Percentiles rank a stretch among this genome's conserved stretches.
Conservation (phyloP, 306 rosid genomes). For the Citrullus colocynthis region DNA sequence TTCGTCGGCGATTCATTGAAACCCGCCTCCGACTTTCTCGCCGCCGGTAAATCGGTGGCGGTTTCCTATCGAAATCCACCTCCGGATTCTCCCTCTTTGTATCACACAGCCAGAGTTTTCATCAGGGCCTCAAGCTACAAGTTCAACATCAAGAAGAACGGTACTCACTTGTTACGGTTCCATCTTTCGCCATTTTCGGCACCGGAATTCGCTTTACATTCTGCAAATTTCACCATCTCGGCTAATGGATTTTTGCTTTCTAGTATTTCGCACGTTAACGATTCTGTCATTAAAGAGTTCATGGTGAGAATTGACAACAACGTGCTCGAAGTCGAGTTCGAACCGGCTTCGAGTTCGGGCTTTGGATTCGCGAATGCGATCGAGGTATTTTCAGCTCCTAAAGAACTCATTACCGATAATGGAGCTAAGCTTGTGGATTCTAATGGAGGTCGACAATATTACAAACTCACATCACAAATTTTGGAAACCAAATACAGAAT, state of each 20-base stretch:
- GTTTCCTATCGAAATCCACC: conserved; percentile 42
- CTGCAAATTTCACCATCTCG: conserved; percentile 52
- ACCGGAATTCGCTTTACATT: conserved; percentile 29
- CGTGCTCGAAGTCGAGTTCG: conserved; percentile 40
- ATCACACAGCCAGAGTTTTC: conserved; percentile 78
- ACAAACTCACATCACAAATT: conserved; percentile 45
- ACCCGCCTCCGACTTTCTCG: conserved; percentile 34
- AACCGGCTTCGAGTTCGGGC: conserved; percentile 30
- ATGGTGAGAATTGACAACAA: conserved; percentile 32
- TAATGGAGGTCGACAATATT: conserved; percentile 33
- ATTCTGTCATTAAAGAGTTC: conserved; percentile 40
- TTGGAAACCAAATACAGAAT: conserved; percentile 70
- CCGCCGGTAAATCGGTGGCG: conserved; percentile 30
- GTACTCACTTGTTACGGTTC: conserved; percentile 70
- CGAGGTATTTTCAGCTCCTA: conserved; percentile 75
- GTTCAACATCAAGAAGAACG: conserved; percentile 52
- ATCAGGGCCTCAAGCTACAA: conserved; percentile 32
- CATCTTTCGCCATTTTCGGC: conserved; percentile 72
- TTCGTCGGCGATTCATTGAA: conserved; percentile 40
- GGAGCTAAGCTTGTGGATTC: conserved; percentile 49
- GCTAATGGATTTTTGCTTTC: conserved; percentile 32
- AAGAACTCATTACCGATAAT: conserved; percentile 47
- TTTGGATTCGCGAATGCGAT: conserved; percentile 68
- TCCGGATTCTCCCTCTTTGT: conserved; percentile 28
- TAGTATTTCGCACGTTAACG: conserved; percentile 16